Percentiles rank a stretch among this genome's conserved stretches.
phyloP scores from a whole-genome alignment of 345 rosid genomes.

The Moringa oleifera region DNA sequence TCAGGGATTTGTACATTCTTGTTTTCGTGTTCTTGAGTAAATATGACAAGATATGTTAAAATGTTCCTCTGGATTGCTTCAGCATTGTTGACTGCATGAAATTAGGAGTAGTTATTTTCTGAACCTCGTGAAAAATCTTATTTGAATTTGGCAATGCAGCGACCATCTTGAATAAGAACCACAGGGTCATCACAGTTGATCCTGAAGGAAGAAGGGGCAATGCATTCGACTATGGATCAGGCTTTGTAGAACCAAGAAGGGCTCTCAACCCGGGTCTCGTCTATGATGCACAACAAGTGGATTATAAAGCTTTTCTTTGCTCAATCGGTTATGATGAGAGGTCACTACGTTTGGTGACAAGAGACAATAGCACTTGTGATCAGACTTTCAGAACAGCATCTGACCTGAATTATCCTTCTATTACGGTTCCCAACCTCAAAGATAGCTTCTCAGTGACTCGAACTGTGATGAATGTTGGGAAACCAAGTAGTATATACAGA shows the following conservation, averaged over 20 bases:
- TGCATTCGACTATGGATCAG: conserved; percentile 52
- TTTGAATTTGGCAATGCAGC: background rate
- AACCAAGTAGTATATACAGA: conserved; percentile 29
- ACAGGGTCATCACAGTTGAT: background rate
- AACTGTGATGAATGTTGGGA: conserved; percentile 44
- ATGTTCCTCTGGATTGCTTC: too few relatives aligned
- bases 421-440: conserved; percentile 36
- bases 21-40: too few relatives aligned
- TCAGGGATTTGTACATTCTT: too few relatives aligned
- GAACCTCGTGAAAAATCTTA: background rate
- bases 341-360: conserved; percentile 33
- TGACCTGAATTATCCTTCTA: conserved; percentile 47
- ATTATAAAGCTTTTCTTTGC: conserved; percentile 46
- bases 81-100: too few relatives aligned
- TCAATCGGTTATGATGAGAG: conserved; percentile 42
- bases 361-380: conserved; percentile 44
- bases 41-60: too few relatives aligned
- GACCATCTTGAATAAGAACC: background rate
- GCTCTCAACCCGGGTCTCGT: conserved; percentile 47
- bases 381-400: conserved; percentile 26
- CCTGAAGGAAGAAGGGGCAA: background rate
- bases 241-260: conserved; percentile 39
- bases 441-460: conserved; percentile 33
- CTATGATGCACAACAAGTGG: conserved; percentile 33
- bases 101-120: background rate